phyloP scores from a whole-genome alignment of 345 rosid species.

The Citrus hindsii region DNA sequence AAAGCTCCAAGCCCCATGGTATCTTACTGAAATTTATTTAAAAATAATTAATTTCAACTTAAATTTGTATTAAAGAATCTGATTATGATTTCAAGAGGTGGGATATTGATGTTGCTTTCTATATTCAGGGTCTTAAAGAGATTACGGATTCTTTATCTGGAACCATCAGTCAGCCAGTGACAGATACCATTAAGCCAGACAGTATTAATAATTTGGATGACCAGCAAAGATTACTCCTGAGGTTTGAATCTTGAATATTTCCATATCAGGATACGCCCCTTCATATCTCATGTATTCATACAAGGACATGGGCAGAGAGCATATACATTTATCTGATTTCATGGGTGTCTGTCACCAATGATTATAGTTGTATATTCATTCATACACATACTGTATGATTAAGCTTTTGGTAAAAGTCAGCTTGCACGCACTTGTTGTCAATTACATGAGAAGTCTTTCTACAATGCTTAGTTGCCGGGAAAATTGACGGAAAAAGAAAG shows the following conservation, averaged over 20 bases:
- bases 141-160: slow-evolving; percentile 28
- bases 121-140: slow-evolving; percentile 56
- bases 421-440: neutral
- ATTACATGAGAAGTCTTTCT: neutral
- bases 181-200: slow-evolving; percentile 19
- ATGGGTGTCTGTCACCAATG: neutral
- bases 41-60: neutral
- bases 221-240: slow-evolving; percentile 28
- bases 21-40: slow-evolving; percentile 5
- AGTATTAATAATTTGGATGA: slow-evolving; percentile 24
- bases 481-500: neutral
- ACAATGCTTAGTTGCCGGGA: neutral
- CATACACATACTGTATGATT: neutral
- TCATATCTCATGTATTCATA: neutral
- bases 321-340: neutral
- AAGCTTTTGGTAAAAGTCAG: neutral
- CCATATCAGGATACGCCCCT: neutral
- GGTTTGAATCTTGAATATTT: slow-evolving; percentile 27
- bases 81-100: neutral
- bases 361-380: neutral
- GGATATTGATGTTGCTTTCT: slow-evolving; percentile 1
- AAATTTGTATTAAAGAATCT: neutral
- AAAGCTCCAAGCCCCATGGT: slow-evolving; percentile 48
- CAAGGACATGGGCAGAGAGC: neutral
- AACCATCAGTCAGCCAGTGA: slow-evolving; percentile 20